Evolutionary conservation across 169 alveolate species (phyloP), one percentile per base, ranked within the genome.

Genomic region (Cryptosporidium ubiquitum): DNA sequence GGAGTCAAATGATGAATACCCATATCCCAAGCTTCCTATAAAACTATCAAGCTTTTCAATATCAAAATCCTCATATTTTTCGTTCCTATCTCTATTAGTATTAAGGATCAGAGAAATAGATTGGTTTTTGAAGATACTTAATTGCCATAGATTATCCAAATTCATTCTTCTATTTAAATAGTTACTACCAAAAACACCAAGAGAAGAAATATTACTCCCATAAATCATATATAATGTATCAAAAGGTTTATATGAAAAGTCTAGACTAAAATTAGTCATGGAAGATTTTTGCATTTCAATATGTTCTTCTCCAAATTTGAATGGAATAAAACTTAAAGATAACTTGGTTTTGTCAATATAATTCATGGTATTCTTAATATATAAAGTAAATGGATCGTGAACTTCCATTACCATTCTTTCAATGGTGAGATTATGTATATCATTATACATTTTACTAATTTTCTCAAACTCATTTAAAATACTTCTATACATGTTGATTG

Each of bases 11-110:
- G 89, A 79, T 26, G 64, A 47, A 20, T 31, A 18, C 16, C 89
- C 89, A 39, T 79, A 79, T 42, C 89, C 89, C 40, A 79, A 64
- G 12, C 55, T 37, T 12, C 89, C 89, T 16, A 79, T 79, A 79
- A 61, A 79, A 12, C 57, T 64, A 61, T 79, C 89, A 35, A 79
- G 26, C 20, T 60, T 58, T 9, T 35, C 58, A 60, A 49, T 40
- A 5, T 79, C 68, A 37, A 79, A 60, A 26, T 79, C 58, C 7
- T 64, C 47, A 20, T 1, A 10, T 42, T 47, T 26, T 1, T 40
- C 47, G 40, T 64, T 39, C 33, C 40, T 61, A n/a, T 44, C 58
- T 16, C 16, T 64, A 35, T 73, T 18, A 52, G 52, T 73, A 37
- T 16, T 37, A 3, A 79, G 39, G 18, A 12, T 40, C 12, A 79